Evolutionary conservation across 345 rosid genomes (phyloP).

Genomic region (Ceriops zippeliana): DNA sequence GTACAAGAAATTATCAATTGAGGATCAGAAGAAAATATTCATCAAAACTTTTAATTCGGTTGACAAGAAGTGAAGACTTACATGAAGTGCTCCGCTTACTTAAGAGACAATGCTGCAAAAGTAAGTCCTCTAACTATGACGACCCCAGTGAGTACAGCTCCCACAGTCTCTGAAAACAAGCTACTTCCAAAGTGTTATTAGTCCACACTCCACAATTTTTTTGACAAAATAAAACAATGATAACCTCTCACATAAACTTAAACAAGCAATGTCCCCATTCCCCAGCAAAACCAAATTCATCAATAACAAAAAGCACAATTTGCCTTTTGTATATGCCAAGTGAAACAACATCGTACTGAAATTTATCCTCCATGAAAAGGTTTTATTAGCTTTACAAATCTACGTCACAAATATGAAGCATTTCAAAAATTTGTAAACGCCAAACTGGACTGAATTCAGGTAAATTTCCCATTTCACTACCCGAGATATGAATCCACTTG

Average conservation of each 20-base stretch:
- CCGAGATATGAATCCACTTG: too few relatives aligned
- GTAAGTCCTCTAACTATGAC: conserved; percentile 52
- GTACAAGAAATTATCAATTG: too few relatives aligned
- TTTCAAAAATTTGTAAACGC: too few relatives aligned
- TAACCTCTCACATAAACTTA: neutral
- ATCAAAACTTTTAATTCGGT: neutral
- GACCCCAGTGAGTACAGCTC: conserved; percentile 71
- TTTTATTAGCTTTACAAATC: too few relatives aligned
- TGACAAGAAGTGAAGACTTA: conserved; percentile 36
- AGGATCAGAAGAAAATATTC: neutral
- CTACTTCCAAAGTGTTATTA: conserved; percentile 66
- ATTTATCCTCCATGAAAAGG: too few relatives aligned
- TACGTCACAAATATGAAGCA: too few relatives aligned
- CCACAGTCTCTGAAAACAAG: conserved; percentile 75
- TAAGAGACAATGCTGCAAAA: conserved; percentile 54
- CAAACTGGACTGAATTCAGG: too few relatives aligned
- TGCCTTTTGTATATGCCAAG: too few relatives aligned
- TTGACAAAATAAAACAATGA: neutral
- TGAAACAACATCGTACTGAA: too few relatives aligned
- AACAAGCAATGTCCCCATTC: neutral
- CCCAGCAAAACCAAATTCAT: neutral
- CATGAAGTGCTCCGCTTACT: conserved; percentile 52
- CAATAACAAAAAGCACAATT: neutral
- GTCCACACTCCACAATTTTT: conserved; percentile 30
- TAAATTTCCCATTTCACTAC: too few relatives aligned